Percentiles rank a stretch among this genome's conserved stretches.
Conservation (phyloP, 148 eudicot species). For the Vaccinium myrtillus region DNA sequence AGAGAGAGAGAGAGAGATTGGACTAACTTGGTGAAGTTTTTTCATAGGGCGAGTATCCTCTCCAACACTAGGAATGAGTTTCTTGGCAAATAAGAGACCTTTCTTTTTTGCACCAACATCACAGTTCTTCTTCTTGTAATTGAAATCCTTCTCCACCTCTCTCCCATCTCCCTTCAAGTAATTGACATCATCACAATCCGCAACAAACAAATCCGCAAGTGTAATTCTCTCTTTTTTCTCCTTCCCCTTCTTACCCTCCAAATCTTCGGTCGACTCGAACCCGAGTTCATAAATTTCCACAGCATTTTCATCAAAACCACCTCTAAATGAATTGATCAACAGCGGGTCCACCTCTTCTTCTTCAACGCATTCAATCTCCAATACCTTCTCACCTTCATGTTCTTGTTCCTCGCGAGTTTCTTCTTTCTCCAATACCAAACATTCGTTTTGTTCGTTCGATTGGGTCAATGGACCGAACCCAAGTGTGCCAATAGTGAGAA, state of each 20-base stretch:
- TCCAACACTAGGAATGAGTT: constrained; percentile 24
- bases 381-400: constrained; percentile 2
- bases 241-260: constrained; percentile 14
- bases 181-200: constrained; percentile 16
- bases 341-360: constrained; percentile 20
- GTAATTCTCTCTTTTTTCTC: constrained; percentile 45
- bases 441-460: not conserved
- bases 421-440: not conserved
- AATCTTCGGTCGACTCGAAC: not conserved
- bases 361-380: not conserved
- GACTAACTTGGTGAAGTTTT: constrained; percentile 53
- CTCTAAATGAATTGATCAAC: not conserved
- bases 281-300: not conserved
- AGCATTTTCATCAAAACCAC: constrained; percentile 5
- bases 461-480: constrained; percentile 44
- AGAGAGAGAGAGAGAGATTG: not conserved
- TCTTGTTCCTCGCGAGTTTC: constrained; percentile 7
- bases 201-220: constrained; percentile 58
- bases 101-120: not conserved
- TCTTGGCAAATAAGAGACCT: constrained; percentile 44
- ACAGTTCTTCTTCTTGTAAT: not conserved
- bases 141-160: constrained; percentile 13
- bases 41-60: constrained; percentile 44
- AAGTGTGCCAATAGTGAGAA: constrained; percentile 62
- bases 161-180: constrained; percentile 7